phyloP scores from a whole-genome alignment of 176 grass and related monocot species.

The Typha latifolia region DNA sequence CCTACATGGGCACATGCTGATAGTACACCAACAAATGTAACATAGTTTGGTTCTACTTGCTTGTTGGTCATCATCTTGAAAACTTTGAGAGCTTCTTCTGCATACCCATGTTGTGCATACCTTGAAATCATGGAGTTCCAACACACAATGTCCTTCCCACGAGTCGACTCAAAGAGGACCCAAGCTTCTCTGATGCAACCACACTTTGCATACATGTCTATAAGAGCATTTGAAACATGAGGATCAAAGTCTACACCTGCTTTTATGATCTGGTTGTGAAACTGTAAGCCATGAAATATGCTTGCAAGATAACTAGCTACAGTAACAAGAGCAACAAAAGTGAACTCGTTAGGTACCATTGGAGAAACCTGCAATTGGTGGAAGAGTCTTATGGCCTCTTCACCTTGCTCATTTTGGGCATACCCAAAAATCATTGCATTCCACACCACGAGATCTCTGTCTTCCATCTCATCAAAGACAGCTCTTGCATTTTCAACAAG shows the following conservation, averaged over 20 bases:
- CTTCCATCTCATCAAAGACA: slow-evolving; percentile 43
- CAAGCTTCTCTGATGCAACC: slow-evolving; percentile 61
- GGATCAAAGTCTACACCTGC: slow-evolving; percentile 38
- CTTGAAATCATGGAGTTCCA: slow-evolving; percentile 90
- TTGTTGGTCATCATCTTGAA: slow-evolving; percentile 49
- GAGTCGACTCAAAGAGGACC: slow-evolving; percentile 50
- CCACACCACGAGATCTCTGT: slow-evolving; percentile 55
- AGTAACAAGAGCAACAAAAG: slow-evolving; percentile 63
- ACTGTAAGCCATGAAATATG: slow-evolving; percentile 59
- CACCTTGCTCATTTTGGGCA: slow-evolving; percentile 49
- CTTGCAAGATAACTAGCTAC: slow-evolving; percentile 63
- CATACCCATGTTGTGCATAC: slow-evolving; percentile 55
- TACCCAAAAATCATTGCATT: slow-evolving; percentile 81
- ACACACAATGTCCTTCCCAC: slow-evolving; percentile 45
- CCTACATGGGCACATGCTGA: slow-evolving; percentile 76
- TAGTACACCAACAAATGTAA: slow-evolving; percentile 65
- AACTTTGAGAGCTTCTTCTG: slow-evolving; percentile 50
- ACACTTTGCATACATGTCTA: slow-evolving; percentile 87
- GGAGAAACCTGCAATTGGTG: slow-evolving; percentile 30
- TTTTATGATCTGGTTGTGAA: slow-evolving; percentile 58
- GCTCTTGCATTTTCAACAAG: slow-evolving; percentile 49
- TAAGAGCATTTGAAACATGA: slow-evolving; percentile 68
- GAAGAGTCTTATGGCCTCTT: slow-evolving; percentile 68
- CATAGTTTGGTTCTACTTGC: slow-evolving; percentile 55
- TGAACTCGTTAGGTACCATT: slow-evolving; percentile 49